These are phyloP conservation scores for Trametes cingulata DNA, from an alignment of 768 basidiomycete genomes.

Conservation along the genomic window DNA sequence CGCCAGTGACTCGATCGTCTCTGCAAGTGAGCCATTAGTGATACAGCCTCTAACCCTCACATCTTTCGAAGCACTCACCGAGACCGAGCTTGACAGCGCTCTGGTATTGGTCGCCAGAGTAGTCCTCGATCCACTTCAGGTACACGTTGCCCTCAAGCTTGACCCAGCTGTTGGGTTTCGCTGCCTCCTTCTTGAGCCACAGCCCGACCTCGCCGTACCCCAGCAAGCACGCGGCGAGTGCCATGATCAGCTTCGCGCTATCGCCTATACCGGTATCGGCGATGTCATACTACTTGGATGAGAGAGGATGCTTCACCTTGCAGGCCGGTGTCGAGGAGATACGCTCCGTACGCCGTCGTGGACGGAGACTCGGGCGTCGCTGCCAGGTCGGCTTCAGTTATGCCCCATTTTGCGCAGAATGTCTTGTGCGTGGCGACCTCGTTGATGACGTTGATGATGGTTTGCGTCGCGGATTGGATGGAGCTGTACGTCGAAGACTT, in stretches of 20 bases:
- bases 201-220: constrained; percentile 93
- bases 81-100: constrained; percentile 70
- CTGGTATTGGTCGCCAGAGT: constrained; percentile 71
- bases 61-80: constrained; percentile 57
- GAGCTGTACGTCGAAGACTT: constrained; percentile 68
- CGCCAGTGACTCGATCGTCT: constrained; percentile 70
- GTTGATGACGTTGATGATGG: constrained; percentile 60
- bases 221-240: constrained; percentile 80
- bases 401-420: constrained; percentile 72
- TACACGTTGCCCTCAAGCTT: constrained; percentile 72
- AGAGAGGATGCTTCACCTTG: constrained; percentile 45
- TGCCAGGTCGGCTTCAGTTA: constrained; percentile 61
- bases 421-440: constrained; percentile 74
- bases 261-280: constrained; percentile 52
- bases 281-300: neutral
- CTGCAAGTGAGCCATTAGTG: constrained; percentile 38
- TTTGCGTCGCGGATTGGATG: constrained; percentile 63
- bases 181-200: constrained; percentile 67
- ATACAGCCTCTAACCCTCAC: too few species aligned
- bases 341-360: constrained; percentile 86
- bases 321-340: constrained; percentile 76
- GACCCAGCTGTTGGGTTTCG: constrained; percentile 51
- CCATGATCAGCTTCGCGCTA: constrained; percentile 69
- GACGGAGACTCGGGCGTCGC: constrained; percentile 63
- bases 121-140: constrained; percentile 75